Percentiles rank a stretch among this genome's conserved stretches.
These are phyloP conservation scores for Rhizophagus prolifer DNA, from an alignment of 192 early-diverging fungal genomes.

Conservation along the genomic window DNA sequence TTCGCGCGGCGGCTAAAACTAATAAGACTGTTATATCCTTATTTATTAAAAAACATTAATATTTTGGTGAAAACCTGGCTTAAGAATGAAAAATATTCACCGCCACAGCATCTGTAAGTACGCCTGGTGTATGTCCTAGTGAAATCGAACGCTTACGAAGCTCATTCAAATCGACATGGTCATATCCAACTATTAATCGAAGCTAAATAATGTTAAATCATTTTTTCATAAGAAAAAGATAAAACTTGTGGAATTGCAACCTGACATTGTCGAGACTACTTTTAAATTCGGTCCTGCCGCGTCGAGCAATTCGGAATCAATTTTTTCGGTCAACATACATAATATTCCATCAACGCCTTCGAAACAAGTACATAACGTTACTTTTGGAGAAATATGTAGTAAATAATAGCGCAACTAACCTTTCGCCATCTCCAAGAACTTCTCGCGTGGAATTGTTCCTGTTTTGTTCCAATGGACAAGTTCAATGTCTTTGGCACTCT, in stretches of 20 bases:
- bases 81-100: background rate
- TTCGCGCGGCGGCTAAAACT: conserved; percentile 68
- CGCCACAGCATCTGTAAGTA: conserved; percentile 86
- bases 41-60: background rate
- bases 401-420: conserved; percentile 21
- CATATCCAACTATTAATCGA: conserved; percentile 63
- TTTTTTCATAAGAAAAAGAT: background rate
- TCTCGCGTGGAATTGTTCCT: conserved; percentile 45
- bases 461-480: conserved; percentile 58
- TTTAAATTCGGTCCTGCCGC: conserved; percentile 65
- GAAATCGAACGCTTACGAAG: conserved; percentile 52
- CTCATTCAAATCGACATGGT: conserved; percentile 69
- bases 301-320: conserved; percentile 68
- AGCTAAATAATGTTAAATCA: background rate
- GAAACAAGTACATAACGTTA: conserved; percentile 8
- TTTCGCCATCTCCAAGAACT: conserved; percentile 49
- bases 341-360: conserved; percentile 57
- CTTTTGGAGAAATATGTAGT: background rate
- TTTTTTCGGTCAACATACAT: conserved; percentile 70
- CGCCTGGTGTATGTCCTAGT: conserved; percentile 83
- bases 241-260: conserved; percentile 2
- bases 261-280: conserved; percentile 72
- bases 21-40: conserved; percentile 73
- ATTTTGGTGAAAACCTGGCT: background rate
- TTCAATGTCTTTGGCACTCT: conserved; percentile 46